Conservation (phyloP, 2,329 filamentous ascomycete species). For the Hymenoscyphus fraxineus region DNA sequence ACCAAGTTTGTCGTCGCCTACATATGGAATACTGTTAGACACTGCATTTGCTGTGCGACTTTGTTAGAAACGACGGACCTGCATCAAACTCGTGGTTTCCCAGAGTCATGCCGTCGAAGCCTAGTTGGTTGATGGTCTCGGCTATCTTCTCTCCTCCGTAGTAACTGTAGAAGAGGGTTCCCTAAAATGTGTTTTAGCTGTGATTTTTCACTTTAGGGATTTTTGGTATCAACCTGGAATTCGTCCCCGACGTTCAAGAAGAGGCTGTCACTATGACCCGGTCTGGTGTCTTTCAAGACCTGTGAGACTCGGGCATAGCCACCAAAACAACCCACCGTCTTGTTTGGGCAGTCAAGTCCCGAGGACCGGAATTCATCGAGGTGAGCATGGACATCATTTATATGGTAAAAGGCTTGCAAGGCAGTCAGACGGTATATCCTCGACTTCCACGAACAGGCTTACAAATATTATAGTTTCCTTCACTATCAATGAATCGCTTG, state of each 20-base stretch:
- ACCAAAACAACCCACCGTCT: slow-evolving; percentile 56
- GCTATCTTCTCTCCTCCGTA: slow-evolving; percentile 67
- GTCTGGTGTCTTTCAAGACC: slow-evolving; percentile 53
- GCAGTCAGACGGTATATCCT: neutral
- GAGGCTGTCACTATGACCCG: slow-evolving; percentile 56
- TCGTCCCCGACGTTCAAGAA: slow-evolving; percentile 66
- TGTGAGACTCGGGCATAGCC: slow-evolving; percentile 63
- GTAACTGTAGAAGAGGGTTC: slow-evolving; percentile 64
- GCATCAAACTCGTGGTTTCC: slow-evolving; percentile 66
- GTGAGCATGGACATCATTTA: slow-evolving; percentile 67
- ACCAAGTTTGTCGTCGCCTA: slow-evolving; percentile 55
- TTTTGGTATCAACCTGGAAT: slow-evolving; percentile 39
- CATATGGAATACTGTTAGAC: too few species aligned
- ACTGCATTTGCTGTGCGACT: too few species aligned
- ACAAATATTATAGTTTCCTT: slow-evolving; percentile 52
- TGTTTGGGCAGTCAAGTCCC: slow-evolving; percentile 57
- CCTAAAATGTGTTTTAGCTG: slow-evolving; percentile 39
- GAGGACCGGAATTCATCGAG: slow-evolving; percentile 59
- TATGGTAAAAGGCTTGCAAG: slow-evolving; percentile 56
- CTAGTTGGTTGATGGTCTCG: slow-evolving; percentile 59
- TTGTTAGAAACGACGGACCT: slow-evolving; percentile 25
- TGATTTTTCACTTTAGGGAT: neutral
- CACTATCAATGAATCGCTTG: slow-evolving; percentile 47
- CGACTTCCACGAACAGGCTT: neutral
- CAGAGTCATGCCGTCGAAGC: slow-evolving; percentile 65